Conservation (phyloP, 352 stramenopile species). For the Globisporangium mamillatum region DNA sequence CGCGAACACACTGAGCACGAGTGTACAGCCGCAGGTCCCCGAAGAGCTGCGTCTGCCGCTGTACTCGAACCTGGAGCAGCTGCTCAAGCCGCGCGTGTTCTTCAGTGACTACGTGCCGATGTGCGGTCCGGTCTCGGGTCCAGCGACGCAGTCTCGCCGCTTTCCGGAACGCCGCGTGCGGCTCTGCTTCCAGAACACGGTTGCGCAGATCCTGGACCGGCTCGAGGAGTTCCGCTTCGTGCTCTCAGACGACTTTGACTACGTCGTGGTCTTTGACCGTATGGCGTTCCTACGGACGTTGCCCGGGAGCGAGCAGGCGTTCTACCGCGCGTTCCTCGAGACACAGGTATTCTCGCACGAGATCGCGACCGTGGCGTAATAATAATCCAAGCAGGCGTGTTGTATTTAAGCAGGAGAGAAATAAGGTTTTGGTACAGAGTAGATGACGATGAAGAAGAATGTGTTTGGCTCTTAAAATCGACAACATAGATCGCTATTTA, state of each 20-base stretch:
- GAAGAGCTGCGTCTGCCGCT: slow-evolving; percentile 42
- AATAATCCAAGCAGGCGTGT: not conserved
- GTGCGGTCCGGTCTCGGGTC: slow-evolving; percentile 27
- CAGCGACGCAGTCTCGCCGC: slow-evolving; percentile 18
- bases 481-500: too few relatives aligned
- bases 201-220: slow-evolving; percentile 49
- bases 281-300: slow-evolving; percentile 61
- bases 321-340: slow-evolving; percentile 80
- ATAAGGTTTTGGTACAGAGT: not conserved
- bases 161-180: slow-evolving; percentile 66
- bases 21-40: slow-evolving; percentile 41
- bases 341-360: slow-evolving; percentile 86
- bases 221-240: slow-evolving; percentile 83
- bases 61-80: slow-evolving; percentile 45
- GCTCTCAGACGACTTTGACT: slow-evolving; percentile 85
- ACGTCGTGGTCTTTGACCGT: slow-evolving; percentile 83
- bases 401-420: not conserved
- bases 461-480: too few relatives aligned
- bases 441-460: too few relatives aligned
- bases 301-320: slow-evolving; percentile 48
- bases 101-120: slow-evolving; percentile 80
- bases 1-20: slow-evolving; percentile 48
- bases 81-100: slow-evolving; percentile 72
- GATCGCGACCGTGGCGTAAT: slow-evolving; percentile 63
- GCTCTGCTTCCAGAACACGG: slow-evolving; percentile 47